A percentile compares a stretch with the other conserved stretches of the same genome.
These are phyloP conservation scores for Solanum dulcamara DNA, from an alignment of 257 asterid species.

Conservation along the genomic window DNA sequence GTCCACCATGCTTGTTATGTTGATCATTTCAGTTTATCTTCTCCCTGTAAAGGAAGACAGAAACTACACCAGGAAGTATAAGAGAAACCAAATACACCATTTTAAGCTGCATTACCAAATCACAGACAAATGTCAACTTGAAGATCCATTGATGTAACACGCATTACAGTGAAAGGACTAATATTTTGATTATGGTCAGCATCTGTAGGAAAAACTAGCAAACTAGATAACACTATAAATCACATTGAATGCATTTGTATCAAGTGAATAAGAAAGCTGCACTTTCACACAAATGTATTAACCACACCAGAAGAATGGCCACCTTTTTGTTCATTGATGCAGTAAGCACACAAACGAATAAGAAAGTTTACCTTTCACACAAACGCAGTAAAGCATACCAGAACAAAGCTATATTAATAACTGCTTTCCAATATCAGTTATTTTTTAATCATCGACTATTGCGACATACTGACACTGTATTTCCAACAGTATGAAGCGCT, in stretches of 20 bases:
- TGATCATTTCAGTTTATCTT: neutral
- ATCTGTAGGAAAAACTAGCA: neutral
- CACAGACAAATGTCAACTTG: neutral
- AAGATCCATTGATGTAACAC: neutral
- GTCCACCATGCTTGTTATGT: neutral
- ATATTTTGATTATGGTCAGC: neutral
- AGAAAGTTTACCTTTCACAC: neutral
- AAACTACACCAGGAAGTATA: neutral
- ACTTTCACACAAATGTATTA: neutral
- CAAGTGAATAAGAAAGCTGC: neutral
- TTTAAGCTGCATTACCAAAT: neutral
- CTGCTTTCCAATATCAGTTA: neutral
- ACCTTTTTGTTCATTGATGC: neutral
- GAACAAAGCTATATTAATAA: neutral
- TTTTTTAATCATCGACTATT: neutral
- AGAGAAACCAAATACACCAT: neutral
- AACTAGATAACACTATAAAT: neutral
- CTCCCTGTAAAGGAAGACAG: neutral
- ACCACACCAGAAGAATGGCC: neutral
- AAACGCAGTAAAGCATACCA: neutral
- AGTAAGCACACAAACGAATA: neutral
- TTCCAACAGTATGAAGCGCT: neutral
- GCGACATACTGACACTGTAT: neutral
- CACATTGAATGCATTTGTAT: neutral
- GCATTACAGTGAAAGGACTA: neutral